These are phyloP conservation scores for Fraxinus anomala DNA, from an alignment of 257 asterid species.

Conservation along the genomic window DNA sequence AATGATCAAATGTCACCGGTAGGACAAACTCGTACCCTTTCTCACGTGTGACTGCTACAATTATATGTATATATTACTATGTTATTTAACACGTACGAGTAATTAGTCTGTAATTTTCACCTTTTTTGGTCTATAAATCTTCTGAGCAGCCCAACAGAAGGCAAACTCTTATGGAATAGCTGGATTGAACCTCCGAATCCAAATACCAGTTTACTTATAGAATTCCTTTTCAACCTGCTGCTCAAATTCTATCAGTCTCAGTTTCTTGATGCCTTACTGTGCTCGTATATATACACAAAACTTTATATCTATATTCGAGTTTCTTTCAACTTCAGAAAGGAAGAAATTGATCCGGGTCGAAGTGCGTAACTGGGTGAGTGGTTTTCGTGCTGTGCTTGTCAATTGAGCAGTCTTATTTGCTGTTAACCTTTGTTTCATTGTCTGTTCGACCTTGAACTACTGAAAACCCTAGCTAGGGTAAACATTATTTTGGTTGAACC, in stretches of 20 bases:
- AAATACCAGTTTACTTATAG: too few species aligned
- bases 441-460: constrained; percentile 74
- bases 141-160: background rate
- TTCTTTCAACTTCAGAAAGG: background rate
- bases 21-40: constrained; percentile 25
- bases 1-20: constrained; percentile 26
- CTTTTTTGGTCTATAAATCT: too few species aligned
- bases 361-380: constrained; percentile 38
- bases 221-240: background rate
- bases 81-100: constrained; percentile 24
- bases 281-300: background rate
- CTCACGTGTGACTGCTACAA: constrained; percentile 23
- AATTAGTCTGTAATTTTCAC: background rate
- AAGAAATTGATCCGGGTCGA: background rate
- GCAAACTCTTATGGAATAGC: constrained; percentile 9
- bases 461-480: constrained; percentile 38
- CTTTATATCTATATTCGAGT: background rate
- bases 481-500: background rate
- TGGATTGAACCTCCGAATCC: background rate
- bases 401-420: constrained; percentile 52
- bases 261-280: background rate
- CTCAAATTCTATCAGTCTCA: background rate
- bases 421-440: constrained; percentile 63
- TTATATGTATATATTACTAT: too few species aligned
- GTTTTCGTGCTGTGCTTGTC: constrained; percentile 64